Base-by-base conservation (phyloP, 177 flowering plant species). In the Vitis hybrid region DNA sequence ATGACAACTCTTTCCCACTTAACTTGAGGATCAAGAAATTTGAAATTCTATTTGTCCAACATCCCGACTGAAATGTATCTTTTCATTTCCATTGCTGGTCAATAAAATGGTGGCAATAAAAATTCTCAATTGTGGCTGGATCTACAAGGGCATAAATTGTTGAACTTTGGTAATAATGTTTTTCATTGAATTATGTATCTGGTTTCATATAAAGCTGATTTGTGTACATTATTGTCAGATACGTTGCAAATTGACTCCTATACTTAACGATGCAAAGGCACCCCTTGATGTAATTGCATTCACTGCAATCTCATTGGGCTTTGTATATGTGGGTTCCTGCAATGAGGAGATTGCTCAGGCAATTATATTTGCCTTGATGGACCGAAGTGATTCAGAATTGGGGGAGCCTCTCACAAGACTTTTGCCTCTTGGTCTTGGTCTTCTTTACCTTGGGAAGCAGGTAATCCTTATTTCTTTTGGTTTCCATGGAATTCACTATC, bases 381-480 rank as follows among this genome's bases (percentile, higher is more conserved):
- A 94, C 53, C 80, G 96, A 58, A 88, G 87, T 82, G 98, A 96
- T 65, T 67, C 91, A 68, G 98, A 92, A 73, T 75, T 92, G 71
- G 90, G 86, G 51, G 98, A 96, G 73, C 87, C 98, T 13, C 92
- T 94, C n/a, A 82, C 84, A 52, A 88, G 96, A n/a, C 82, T 96
- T 70, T 77, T 96, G 69, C 90, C 95, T 62, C 89, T 96, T 56
- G 97, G 92, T 12, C 96, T 94, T 73, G 99, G 99, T 71, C 93
- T 96, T 72, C 82, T 96, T 7, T 94, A 91, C 79, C 93, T 96
- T 69, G 99, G 98, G 66, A 96, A 94, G 86, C 97, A 94, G 97
- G 99, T 92, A 82, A 71, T 13, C 44, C 33, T 17, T 50, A 24
- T 51, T 66, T 33, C 5, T 69, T 17, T 31, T 9, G 28, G 1